Percentiles rank a stretch among this genome's conserved stretches.
Evolutionary conservation across 805 yeast genomes (phyloP).

Genomic region (fission yeast (Schizosaccharomyces pombe)): DNA sequence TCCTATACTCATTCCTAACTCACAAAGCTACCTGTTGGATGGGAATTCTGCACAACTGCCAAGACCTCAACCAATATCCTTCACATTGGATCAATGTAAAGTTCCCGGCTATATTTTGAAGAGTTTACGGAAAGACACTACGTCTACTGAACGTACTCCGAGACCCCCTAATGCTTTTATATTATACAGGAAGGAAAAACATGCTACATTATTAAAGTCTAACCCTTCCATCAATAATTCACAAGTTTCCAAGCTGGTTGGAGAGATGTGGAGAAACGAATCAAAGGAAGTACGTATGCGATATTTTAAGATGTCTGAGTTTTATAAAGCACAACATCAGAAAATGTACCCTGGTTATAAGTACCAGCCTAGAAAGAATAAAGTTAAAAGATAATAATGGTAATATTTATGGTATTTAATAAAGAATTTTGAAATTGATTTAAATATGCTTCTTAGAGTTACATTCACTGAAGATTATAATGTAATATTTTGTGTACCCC

Average conservation of each 20-base stretch:
- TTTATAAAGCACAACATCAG: neutral
- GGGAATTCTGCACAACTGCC: neutral
- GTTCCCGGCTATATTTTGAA: neutral
- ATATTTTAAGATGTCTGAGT: neutral
- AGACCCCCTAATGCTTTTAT: slow-evolving; percentile 4
- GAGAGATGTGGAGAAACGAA: neutral
- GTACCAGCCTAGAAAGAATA: neutral
- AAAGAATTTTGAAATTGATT: neutral
- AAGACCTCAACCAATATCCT: neutral
- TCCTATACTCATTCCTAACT: slow-evolving; percentile 1
- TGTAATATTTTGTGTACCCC: too few species aligned
- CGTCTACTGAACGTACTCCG: neutral
- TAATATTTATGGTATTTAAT: neutral
- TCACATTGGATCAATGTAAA: neutral
- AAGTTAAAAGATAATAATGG: neutral
- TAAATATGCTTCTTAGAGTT: neutral
- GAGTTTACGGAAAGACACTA: neutral
- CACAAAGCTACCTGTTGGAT: neutral
- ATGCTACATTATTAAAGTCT: neutral
- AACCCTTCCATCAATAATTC: neutral
- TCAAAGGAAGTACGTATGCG: neutral
- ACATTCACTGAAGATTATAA: neutral
- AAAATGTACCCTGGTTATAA: neutral
- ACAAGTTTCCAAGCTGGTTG: neutral
- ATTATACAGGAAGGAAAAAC: slow-evolving; percentile 1